Conservation (phyloP, 768 basidiomycete species). For the Tulasnella calospora region DNA sequence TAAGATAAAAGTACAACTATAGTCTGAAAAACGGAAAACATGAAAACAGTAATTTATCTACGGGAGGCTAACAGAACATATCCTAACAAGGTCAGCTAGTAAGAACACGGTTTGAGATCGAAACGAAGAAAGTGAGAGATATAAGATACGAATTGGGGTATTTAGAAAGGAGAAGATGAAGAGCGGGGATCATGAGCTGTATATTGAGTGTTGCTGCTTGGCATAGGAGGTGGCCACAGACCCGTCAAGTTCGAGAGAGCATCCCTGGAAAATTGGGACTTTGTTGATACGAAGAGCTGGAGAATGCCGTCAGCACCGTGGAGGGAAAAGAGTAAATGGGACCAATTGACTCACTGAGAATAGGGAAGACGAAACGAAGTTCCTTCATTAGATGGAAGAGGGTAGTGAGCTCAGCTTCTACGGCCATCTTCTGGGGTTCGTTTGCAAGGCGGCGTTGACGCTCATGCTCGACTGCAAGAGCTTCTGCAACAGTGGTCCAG, state of each 20-base stretch:
- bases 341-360: constrained; percentile 5
- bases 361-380: constrained; percentile 12
- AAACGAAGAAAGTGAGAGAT: not conserved
- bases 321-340: not conserved
- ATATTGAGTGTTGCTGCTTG: not conserved
- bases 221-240: not conserved
- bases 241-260: constrained; percentile 18
- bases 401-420: constrained; percentile 16
- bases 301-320: not conserved
- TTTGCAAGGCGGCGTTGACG: constrained; percentile 10
- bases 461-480: constrained; percentile 22
- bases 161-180: not conserved
- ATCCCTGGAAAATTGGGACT: constrained; percentile 23
- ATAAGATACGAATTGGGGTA: constrained; percentile 8
- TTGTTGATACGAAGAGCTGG: constrained; percentile 26
- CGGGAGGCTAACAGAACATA: not conserved
- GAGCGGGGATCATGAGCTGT: not conserved
- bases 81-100: not conserved
- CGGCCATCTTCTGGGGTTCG: constrained; percentile 11
- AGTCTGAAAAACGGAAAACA: not conserved
- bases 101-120: constrained; percentile 1
- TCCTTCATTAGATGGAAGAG: constrained; percentile 14
- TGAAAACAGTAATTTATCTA: not conserved
- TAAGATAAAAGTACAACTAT: constrained; percentile 5
- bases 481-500: constrained; percentile 22